phyloP scores from a whole-genome alignment of 192 early-diverging fungal genomes.

The Phlyctochytrium arcticum region DNA sequence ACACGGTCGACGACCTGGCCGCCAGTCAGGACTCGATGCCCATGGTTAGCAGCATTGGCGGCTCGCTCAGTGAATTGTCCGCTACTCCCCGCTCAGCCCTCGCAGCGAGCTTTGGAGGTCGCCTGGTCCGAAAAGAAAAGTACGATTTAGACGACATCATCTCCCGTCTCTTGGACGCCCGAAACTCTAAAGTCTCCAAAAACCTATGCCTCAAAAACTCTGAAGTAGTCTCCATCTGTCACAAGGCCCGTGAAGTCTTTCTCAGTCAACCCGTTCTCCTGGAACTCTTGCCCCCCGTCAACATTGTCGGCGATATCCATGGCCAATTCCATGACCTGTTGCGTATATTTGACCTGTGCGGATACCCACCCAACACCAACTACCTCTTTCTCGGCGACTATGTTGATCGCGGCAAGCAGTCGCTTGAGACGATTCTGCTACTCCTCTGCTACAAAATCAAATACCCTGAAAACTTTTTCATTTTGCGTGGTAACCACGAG shows the following conservation, averaged over 20 bases:
- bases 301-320: slow-evolving; percentile 78
- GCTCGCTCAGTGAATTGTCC: slow-evolving; percentile 5
- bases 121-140: slow-evolving; percentile 50
- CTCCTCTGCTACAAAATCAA: slow-evolving; percentile 96
- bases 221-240: slow-evolving; percentile 83
- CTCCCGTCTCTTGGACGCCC: slow-evolving; percentile 73
- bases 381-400: slow-evolving; percentile 94
- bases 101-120: slow-evolving; percentile 1
- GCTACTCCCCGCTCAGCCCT: background rate
- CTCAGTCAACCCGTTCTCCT: slow-evolving; percentile 73
- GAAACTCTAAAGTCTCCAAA: slow-evolving; percentile 62
- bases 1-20: too few relatives aligned
- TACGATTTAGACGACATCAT: slow-evolving; percentile 86
- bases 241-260: slow-evolving; percentile 81
- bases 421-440: slow-evolving; percentile 89
- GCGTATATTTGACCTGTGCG: slow-evolving; percentile 88
- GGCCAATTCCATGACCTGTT: slow-evolving; percentile 93
- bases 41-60: background rate
- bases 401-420: slow-evolving; percentile 95
- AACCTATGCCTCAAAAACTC: slow-evolving; percentile 77
- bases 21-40: too few relatives aligned
- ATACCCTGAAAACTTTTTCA: slow-evolving; percentile 94
- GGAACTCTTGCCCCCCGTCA: slow-evolving; percentile 46
- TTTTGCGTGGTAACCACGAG: slow-evolving; percentile 97
- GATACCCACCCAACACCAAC: slow-evolving; percentile 87